Evolutionary conservation across 768 basidiomycete genomes (phyloP), one percentile per base, ranked within the genome.

Genomic region (Leccinum truebloodii): DNA sequence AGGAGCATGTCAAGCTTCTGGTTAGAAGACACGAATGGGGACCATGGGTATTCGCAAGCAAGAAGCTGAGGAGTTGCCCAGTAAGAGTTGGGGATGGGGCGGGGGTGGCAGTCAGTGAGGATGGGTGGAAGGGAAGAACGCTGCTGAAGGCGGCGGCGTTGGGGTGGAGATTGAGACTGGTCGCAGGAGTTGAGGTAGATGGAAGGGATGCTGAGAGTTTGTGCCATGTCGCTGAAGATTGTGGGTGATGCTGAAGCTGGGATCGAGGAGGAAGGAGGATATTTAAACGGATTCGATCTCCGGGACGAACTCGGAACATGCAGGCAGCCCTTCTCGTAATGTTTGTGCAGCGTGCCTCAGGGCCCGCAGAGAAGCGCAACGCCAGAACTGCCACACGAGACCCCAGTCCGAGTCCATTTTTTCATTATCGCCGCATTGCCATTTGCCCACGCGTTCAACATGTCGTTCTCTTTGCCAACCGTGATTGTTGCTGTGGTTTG

Each of bases 31-130:
- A 81, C 78, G 60, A 79, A 81, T 4, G 87, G 88, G 18, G 83
- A 76, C 85, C 87, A 92, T 1, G 90, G 90, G 72, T 91, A 92
- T 69, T 92, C 90, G 81, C 89, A 91, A 0, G 90, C 90, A 57
- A 91, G 79, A 37, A 92, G 81, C 12, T 79, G 74, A 0, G 86
- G 80, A 0, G 89, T 90, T 0, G 89, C 90, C 90, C 90, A 92
- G 77, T 92, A 92, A 0, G 87, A 89, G 74, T 92, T 92, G n/a
- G 88, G 88, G 68, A 92, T 86, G 30, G 90, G 90, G 1, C 87
- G 84, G 0, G 75, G 70, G n/a, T 55, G 63, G 20, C 41, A 44
- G 48, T 61, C 55, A 0, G 65, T 61, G 62, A 39, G 16, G 52
- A 67, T 53, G 57, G 59, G 64, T 0, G 69, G 55, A 0, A 69